Conservation (phyloP, 345 rosid species). For the Heritiera littoralis region DNA sequence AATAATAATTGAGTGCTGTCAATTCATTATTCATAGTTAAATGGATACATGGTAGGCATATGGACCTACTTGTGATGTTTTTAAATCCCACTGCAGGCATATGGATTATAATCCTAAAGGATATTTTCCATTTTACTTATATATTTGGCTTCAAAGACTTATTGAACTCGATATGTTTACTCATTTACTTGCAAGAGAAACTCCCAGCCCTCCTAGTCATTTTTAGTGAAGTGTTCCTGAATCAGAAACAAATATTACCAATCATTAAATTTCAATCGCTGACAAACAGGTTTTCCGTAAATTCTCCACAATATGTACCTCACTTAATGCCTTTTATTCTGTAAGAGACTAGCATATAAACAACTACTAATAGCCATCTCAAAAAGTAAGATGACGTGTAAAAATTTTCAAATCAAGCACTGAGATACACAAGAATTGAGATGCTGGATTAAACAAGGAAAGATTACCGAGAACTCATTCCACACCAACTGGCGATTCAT, state of each 20-base stretch:
- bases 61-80: neutral
- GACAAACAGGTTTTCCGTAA: neutral
- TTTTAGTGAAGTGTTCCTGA: neutral
- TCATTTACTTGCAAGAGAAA: neutral
- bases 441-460: neutral
- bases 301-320: neutral
- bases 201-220: neutral
- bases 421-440: neutral
- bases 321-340: neutral
- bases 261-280: neutral
- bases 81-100: neutral
- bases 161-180: neutral
- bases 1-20: neutral
- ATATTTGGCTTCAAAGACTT: neutral
- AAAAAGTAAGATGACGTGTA: neutral
- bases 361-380: neutral
- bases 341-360: neutral
- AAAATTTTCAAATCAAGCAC: neutral
- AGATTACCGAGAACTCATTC: constrained; percentile 95
- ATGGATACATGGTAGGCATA: neutral
- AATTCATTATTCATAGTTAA: neutral
- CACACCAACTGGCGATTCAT: constrained; percentile 97
- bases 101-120: neutral
- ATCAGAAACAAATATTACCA: neutral
- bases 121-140: neutral